These are phyloP conservation scores for Ormosia semicastrata DNA, from an alignment of 306 rosid species.

Conservation along the genomic window DNA sequence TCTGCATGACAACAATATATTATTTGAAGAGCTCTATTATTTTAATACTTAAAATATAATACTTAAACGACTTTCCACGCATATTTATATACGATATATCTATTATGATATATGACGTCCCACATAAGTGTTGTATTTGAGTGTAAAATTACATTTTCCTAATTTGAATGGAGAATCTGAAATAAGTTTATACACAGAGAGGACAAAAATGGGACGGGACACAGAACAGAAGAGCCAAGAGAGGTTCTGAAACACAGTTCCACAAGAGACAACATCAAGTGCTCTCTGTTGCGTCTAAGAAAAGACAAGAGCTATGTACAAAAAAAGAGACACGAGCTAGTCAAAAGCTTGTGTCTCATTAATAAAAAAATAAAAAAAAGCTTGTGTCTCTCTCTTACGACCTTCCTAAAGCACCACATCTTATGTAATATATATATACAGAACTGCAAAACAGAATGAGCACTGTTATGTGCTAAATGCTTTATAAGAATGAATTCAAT, in stretches of 20 bases:
- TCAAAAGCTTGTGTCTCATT: too few relatives aligned
- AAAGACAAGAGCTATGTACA: background rate
- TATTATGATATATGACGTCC: too few relatives aligned
- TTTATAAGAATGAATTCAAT: constrained; percentile 13
- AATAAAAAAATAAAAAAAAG: too few relatives aligned
- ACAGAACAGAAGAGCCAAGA: background rate
- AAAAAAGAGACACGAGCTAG: too few relatives aligned
- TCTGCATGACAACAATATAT: background rate
- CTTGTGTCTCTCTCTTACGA: background rate
- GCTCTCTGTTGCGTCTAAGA: background rate
- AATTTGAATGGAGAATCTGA: background rate
- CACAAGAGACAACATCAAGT: background rate
- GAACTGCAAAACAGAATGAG: background rate
- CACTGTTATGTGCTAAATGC: too few relatives aligned
- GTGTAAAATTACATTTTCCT: too few relatives aligned
- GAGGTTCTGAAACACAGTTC: background rate
- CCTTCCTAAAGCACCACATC: background rate
- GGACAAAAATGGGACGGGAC: background rate
- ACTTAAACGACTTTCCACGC: too few relatives aligned
- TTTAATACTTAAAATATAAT: too few relatives aligned
- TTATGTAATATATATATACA: background rate
- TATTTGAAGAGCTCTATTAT: too few relatives aligned
- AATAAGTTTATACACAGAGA: background rate
- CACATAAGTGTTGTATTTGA: too few relatives aligned
- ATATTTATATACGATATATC: too few relatives aligned